Base-by-base conservation (phyloP, 2,329 filamentous ascomycete genomes). In the Trichoderma sp. region DNA sequence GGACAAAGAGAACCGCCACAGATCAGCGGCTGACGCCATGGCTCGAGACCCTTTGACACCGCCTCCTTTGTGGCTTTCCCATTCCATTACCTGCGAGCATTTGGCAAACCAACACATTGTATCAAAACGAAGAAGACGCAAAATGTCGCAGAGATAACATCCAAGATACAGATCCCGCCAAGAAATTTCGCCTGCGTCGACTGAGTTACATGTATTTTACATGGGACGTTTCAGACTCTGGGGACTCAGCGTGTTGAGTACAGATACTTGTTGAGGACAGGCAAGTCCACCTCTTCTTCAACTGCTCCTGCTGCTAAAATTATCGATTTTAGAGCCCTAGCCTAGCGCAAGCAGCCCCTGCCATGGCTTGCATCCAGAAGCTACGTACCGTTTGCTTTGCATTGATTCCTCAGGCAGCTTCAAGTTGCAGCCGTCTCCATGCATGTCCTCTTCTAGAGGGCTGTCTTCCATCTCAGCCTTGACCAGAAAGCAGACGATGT, bases 21-120 rank as follows among this genome's bases (percentile, higher is more conserved):
- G 59, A 62, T 62, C 59, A 61, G 58, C 59, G 17, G 59, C 59
- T 62, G 59, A 62, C 59, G 59, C 59, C 52, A 60, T 21, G 44
- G 44, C 57, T 26, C 39, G 43, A 44, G 30, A 60, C 34, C 30
- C 21, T 41, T 41, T 43, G 48, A 7, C 59, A 62, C 59, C 45
- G 59, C 59, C 59, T 54, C 59, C 19, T 26, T 19, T 52, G 48
- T 52, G 39, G 58, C 58, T 54, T 30, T 59, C 48, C 52, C 48
- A 39, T 28, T 28, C 28, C 28, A 28, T 28, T 44, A 62, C 24
- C 24, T 43, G 58, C 57, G 44, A 34, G 30, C 30, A 10, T 10
- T 34, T 7, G 34, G 34, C 34, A 39, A 14, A 39, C 10, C 34
- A 39, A 39, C 34, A 14, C 2, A 2, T 14, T 39, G 10, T 10